Base-by-base conservation (phyloP, 352 stramenopile species). In the Globisporangium recalcitrans region DNA sequence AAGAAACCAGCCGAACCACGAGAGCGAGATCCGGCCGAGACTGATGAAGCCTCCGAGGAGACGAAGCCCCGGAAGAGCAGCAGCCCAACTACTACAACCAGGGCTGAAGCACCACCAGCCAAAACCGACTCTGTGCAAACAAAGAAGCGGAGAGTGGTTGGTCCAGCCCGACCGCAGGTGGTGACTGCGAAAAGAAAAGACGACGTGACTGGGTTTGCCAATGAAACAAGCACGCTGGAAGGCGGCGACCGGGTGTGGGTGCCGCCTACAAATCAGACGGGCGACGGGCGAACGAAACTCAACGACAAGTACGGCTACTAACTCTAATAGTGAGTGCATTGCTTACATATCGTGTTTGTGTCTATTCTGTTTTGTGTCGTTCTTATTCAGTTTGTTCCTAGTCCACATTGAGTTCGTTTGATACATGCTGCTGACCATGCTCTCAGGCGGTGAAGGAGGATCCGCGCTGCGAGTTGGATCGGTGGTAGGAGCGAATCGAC, bases 301-400 rank as follows among this genome's bases (percentile, higher is more conserved):
- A 96, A 96, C 55, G 80, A 91, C 61, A 95, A 95, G 64, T 91
- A 82, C 47, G 88, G 88, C 22, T 96, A 96, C 69, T 95, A 72
- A 80, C 36, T 7, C n/a, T 13, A 42, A 42, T 34, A 34, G n/a
- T n/a, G n/a, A n/a, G n/a, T n/a, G n/a, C n/a, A n/a, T n/a, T n/a
- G n/a, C n/a, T 27, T 73, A 87, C 34, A 40, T 40, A 40, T 40
- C 34, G 34, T 19, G 34, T 40, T 40, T 40, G 34, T 40, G 19
- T 40, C 6, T 16, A 40, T 40, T 19, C 34, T 1, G 34, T 40
- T 40, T 40, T n/a, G n/a, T n/a, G 6, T 40, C 34, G 34, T 40
- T 19, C 34, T 10, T 40, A 16, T n/a, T n/a, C n/a, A n/a, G n/a
- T n/a, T n/a, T n/a, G 34, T 40, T 40, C 13, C 16, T 13, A 40